Evolutionary conservation across 2,329 filamentous ascomycete species (phyloP), one percentile per base, ranked within the genome.

Genomic region (Fusarium avenaceum): DNA sequence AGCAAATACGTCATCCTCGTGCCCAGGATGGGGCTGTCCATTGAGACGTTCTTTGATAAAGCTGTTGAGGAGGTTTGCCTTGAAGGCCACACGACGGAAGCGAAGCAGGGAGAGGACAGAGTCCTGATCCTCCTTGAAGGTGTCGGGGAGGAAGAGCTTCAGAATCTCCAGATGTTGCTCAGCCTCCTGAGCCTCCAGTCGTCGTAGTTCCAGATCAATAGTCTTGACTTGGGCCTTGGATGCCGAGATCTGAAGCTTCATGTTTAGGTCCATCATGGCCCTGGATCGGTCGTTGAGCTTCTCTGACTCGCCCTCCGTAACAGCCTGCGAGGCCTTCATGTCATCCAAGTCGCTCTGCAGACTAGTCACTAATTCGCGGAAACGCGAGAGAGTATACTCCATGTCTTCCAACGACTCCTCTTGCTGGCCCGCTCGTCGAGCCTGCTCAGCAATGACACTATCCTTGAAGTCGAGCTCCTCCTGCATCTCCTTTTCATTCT

Each of bases 261-360:
- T 88, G 79, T 98, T 98, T 45, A 99, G 86, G 75, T 99, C 95
- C 88, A 97, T 92, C 91, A 99, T 97, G 54, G 95, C 94, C 66
- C 94, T 89, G 44, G 95, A 97, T 65, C 93, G 91, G 73, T 88
- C 92, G 69, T 90, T 94, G 56, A 98, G 87, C 77, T 98, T 93
- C 76, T 94, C 94, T 1, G 95, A 94, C 77, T 98, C 94, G 17
- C 91, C 91, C 78, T 98, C 96, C 1, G 94, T 96, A 71, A 98
- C 92, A 44, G 94, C 93, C 74, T 96, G 93, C 6, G 94, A 96
- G 14, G 94, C 92, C 62, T 93, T 89, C 86, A 97, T 95, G 74
- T 98, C 94, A 72, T 97, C 92, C 69, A 98, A 82, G 76, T 97
- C 94, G 70, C 85, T 89, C 78, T 97, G 94, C 64, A 98, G 81